Conservation (phyloP, 192 early-diverging fungal genomes). For the Pilobolus umbonatus region DNA sequence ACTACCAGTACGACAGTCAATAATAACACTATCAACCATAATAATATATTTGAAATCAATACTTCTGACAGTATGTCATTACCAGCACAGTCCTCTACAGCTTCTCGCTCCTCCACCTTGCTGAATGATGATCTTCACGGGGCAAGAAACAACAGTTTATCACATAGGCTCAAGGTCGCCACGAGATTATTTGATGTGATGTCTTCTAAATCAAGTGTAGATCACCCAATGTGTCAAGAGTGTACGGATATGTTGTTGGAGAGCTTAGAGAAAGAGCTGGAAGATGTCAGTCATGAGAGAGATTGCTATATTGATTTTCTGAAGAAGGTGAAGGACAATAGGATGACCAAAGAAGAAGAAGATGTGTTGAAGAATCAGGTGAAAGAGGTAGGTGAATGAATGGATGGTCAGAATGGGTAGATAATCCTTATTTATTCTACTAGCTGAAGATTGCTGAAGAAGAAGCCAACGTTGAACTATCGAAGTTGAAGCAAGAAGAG, state of each 20-base stretch:
- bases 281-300: slow-evolving; percentile 65
- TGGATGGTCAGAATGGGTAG: slow-evolving; percentile 32
- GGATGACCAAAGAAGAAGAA: slow-evolving; percentile 44
- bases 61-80: no score
- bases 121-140: slow-evolving; percentile 6
- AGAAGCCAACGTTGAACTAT: slow-evolving; percentile 45
- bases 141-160: slow-evolving; percentile 31
- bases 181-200: slow-evolving; percentile 75
- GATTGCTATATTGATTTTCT: slow-evolving; percentile 75
- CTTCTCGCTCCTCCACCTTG: neutral
- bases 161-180: slow-evolving; percentile 54
- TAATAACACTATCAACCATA: neutral
- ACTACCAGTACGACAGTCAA: neutral
- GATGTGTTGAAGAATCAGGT: slow-evolving; percentile 51
- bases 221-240: slow-evolving; percentile 87
- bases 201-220: slow-evolving; percentile 65
- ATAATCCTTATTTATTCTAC: slow-evolving; percentile 30
- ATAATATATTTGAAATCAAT: neutral
- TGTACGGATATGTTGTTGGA: slow-evolving; percentile 79
- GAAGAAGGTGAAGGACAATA: slow-evolving; percentile 49
- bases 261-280: slow-evolving; percentile 62
- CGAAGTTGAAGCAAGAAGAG: slow-evolving; percentile 32
- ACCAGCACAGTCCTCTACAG: no score
- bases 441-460: slow-evolving; percentile 33
- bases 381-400: slow-evolving; percentile 29